These are phyloP conservation scores for Cronartium quercuum DNA, from an alignment of 1,284 basidiomycete species.

Conservation along the genomic window DNA sequence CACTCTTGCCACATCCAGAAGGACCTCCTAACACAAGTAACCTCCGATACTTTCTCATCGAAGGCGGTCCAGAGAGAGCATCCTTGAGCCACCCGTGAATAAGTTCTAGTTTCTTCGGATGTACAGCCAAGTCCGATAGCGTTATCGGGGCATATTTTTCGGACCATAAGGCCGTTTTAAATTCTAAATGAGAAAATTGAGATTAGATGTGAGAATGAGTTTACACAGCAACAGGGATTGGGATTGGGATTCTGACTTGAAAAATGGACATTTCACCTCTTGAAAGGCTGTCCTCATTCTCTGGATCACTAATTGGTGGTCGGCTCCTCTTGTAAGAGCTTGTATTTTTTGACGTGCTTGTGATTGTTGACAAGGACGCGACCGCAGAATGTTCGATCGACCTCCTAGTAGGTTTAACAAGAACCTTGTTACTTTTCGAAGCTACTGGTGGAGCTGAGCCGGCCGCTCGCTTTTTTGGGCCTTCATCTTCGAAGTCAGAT, in stretches of 20 bases:
- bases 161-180: slow-evolving; percentile 8
- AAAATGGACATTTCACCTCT: too few relatives aligned
- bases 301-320: neutral
- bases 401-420: too few relatives aligned
- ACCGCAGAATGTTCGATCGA: too few relatives aligned
- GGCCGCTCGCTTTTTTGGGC: neutral
- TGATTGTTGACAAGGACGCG: too few relatives aligned
- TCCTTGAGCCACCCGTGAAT: slow-evolving; percentile 28
- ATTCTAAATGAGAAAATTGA: neutral
- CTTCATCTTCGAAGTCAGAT: neutral
- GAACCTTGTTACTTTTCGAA: neutral
- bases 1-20: slow-evolving; percentile 12
- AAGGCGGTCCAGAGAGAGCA: slow-evolving; percentile 2
- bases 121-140: slow-evolving; percentile 23
- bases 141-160: slow-evolving; percentile 6
- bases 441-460: neutral
- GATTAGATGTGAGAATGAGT: neutral
- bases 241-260: too few relatives aligned
- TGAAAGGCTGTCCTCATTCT: neutral
- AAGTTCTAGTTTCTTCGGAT: slow-evolving; percentile 10
- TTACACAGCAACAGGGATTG: neutral
- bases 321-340: neutral
- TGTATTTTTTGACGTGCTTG: neutral
- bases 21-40: slow-evolving; percentile 24
- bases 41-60: slow-evolving; percentile 17